Base-by-base conservation (phyloP, 1,139 yeast species). In the Candida sanyaensis region DNA sequence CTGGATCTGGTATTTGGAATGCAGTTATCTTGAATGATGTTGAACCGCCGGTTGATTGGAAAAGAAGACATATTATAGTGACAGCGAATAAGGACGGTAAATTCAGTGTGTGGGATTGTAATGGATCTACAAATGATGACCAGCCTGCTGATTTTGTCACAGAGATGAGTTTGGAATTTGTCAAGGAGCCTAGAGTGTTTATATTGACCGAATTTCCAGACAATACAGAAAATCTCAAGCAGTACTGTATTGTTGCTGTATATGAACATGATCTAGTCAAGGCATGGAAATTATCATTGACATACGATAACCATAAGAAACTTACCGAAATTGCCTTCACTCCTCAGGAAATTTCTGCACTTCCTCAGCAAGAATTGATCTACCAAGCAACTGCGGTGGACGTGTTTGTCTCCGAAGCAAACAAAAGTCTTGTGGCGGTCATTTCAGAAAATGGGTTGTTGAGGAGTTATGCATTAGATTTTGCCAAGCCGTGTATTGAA, bases 91-190 rank as follows among this genome's bases (percentile, higher is more conserved):
- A 75, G 26, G 84, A 86, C 7, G 77, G 81, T 9, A 68, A 65
- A 49, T 51, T 90, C 8, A 75, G 82, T 17, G 68, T 87, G 6
- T 90, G 93, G 92, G 83, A 85, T 52, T 83, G 93, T 50, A 59
- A 69, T 50, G 69, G 70, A 2, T 42, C 55, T 0, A 56, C 59
- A 12, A 52, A 54, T 51, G 71, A 68, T 49, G 73, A 70, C 48
- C 55, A 56, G 42, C 61, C 65, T 6, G 76, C 68, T 0, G 58
- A 54, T 7, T 55, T 70, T 27, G 50, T 71, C 5, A 47, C 65
- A 11, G 30, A 60, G 24, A 53, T 55, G 13, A 49, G 60, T 5
- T 30, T 44, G 8, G 56, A 54, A 28, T 32, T 51, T 49, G 7
- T 45, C 41, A 6, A 47, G n/a, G 52, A 50, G 8, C 76, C 76